Conservation (phyloP, 208 protist genomes). For the Strigomonas culicis region DNA sequence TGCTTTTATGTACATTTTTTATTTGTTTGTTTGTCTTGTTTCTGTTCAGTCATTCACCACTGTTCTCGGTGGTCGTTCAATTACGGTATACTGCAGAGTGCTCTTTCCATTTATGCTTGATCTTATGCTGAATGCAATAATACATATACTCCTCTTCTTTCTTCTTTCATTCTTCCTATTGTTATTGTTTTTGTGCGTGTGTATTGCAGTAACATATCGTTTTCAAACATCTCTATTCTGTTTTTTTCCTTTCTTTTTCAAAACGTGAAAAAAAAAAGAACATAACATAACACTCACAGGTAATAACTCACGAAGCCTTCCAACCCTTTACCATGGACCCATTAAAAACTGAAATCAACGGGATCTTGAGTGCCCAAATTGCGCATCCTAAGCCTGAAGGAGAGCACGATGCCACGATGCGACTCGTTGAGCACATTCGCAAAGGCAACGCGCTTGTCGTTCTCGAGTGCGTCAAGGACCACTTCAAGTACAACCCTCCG, state of each 20-base stretch:
- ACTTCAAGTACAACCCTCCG: constrained; percentile 69
- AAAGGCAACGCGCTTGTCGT: constrained; percentile 55
- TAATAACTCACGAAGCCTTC: not conserved
- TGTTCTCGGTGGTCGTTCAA: not conserved
- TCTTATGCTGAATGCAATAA: no score
- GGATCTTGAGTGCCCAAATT: constrained; percentile 29
- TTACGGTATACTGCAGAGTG: no score
- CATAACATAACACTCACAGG: not conserved
- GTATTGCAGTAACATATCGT: not conserved
- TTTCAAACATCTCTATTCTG: not conserved
- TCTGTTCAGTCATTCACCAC: not conserved
- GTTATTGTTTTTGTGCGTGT: not conserved
- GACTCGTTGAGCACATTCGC: constrained; percentile 64
- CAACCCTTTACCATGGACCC: not conserved
- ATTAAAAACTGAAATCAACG: constrained; percentile 18
- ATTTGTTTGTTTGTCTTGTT: constrained; percentile 7
- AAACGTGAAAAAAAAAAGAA: no score
- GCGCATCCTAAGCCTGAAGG: constrained; percentile 35
- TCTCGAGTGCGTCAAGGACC: constrained; percentile 65
- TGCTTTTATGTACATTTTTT: not conserved
- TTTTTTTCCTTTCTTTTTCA: constrained; percentile 18
- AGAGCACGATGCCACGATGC: constrained; percentile 43
- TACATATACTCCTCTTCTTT: no score
- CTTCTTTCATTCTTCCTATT: not conserved
- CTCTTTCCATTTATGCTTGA: no score